Percentiles rank a stretch among this genome's conserved stretches.
Conservation (phyloP, 768 basidiomycete genomes). For the Neoboletus subvelutipes region DNA sequence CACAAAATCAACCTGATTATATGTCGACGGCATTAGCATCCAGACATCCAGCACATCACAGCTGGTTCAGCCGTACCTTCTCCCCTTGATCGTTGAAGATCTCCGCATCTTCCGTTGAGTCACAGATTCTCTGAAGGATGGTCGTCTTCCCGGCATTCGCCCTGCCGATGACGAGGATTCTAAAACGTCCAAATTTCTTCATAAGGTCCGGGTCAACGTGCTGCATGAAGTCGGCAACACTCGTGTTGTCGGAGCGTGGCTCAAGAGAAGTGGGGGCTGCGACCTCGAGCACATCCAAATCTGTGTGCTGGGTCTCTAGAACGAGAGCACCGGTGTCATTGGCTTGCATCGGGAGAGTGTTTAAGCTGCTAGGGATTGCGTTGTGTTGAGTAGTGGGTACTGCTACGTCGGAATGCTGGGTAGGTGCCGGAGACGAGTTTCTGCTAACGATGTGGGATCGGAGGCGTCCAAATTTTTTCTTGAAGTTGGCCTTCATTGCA, state of each 20-base stretch:
- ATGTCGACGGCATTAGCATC: background rate
- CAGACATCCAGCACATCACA: no score
- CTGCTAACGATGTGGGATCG: rapidly evolving
- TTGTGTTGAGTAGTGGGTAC: background rate
- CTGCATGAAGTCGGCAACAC: background rate
- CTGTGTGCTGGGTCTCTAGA: background rate
- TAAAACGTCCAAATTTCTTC: background rate
- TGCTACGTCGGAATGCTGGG: background rate
- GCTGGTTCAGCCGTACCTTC: background rate
- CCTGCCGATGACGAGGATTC: background rate
- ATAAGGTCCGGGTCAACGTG: no score
- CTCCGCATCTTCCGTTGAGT: background rate
- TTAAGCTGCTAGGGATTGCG: background rate
- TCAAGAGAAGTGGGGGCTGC: background rate
- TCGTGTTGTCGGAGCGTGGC: background rate
- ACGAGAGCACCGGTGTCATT: background rate
- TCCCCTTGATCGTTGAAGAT: background rate
- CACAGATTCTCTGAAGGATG: background rate
- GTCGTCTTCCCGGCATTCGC: background rate
- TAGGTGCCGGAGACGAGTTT: background rate
- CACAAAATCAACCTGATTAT: background rate
- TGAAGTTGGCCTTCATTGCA: background rate
- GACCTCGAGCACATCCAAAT: no score
- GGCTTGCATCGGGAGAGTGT: background rate
- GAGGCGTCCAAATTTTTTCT: background rate